Conservation (phyloP, 2,329 filamentous ascomycete species). For the Alternaria infectoria region DNA sequence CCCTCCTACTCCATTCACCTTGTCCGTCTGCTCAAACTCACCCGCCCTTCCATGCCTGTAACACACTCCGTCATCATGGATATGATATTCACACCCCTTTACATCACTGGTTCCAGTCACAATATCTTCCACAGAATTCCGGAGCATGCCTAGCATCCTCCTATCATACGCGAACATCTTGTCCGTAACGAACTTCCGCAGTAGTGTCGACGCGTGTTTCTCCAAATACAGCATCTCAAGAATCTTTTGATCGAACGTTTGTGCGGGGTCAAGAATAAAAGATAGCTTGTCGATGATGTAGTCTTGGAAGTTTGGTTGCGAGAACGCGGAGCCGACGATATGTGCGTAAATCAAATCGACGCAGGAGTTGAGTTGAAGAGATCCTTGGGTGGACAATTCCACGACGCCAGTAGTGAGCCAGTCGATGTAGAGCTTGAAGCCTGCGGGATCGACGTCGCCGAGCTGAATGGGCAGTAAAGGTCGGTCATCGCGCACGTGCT, state of each 20-base stretch:
- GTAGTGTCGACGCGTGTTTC: not conserved
- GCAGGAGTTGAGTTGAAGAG: slow-evolving; percentile 7
- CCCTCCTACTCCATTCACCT: not conserved
- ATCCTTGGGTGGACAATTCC: not conserved
- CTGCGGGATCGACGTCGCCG: slow-evolving; percentile 11
- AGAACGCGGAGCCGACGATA: slow-evolving; percentile 16
- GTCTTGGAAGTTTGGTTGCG: slow-evolving; percentile 19
- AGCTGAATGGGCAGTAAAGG: slow-evolving; percentile 2
- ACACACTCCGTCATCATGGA: slow-evolving; percentile 6
- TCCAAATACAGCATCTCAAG: slow-evolving; percentile 13
- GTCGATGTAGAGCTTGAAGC: slow-evolving; percentile 19
- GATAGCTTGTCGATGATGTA: slow-evolving; percentile 15
- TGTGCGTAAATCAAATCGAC: slow-evolving; percentile 25
- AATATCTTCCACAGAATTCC: not conserved
- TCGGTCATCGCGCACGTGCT: not conserved
- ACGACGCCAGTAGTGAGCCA: slow-evolving; percentile 11
- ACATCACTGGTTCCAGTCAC: not conserved
- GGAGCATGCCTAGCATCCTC: slow-evolving; percentile 15
- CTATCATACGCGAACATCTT: slow-evolving; percentile 17
- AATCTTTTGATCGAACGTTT: slow-evolving; percentile 10
- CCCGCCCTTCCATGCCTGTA: not conserved
- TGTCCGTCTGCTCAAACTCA: no score
- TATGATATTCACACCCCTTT: slow-evolving; percentile 14
- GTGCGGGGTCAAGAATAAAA: not conserved
- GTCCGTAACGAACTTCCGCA: slow-evolving; percentile 10